Base-by-base conservation (phyloP, 768 basidiomycete genomes). In the Russula griseocarnosa region DNA sequence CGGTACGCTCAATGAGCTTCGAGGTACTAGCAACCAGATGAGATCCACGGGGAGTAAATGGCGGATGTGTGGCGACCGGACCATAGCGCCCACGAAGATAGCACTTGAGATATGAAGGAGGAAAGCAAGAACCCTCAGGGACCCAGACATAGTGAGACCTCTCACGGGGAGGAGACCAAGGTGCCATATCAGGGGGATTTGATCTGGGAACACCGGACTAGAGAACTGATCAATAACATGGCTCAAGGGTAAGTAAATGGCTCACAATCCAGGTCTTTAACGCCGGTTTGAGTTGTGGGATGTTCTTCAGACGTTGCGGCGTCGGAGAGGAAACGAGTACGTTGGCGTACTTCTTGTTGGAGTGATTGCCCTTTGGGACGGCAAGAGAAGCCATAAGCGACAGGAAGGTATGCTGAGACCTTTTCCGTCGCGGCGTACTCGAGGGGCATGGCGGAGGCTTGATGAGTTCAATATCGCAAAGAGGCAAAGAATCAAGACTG, bases 211-310 rank as follows among this genome's bases (percentile, higher is more conserved):
- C 42, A 20, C 57, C 57, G 18, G 66, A 47, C 67, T 68, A 47
- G 30, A 38, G 24, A 44, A 2, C 38, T 8, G n/a, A 55, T 66
- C 34, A 68, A 42, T 3, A 42, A 11, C 14, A n/a, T 50, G n/a
- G 32, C 44, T 9, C 13, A 14, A 55, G 1, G 26, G 16, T 24
- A 30, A 36, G 46, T 20, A 24, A 49, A 24, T 53, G 53, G 53
- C 67, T 63, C n/a, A 68, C 67, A 42, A 65, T 67, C 67, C 67
- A 68, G 18, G 61, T 63, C 54, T 61, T 60, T 49, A 63, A 55
- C 36, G 55, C 50, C 11, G 67, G 63, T 40, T 56, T 67, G 47
- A 67, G 63, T 22, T 57, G 66, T 3, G 66, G 47, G 40, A 65
- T n/a, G 5, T 55, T 47, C 63, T 28, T 54, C 30, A 67, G 66